Percentiles rank a stretch among this genome's conserved stretches.
These are phyloP conservation scores for Hypomyces perniciosus DNA, from an alignment of 2,329 filamentous ascomycete genomes.

Conservation along the genomic window DNA sequence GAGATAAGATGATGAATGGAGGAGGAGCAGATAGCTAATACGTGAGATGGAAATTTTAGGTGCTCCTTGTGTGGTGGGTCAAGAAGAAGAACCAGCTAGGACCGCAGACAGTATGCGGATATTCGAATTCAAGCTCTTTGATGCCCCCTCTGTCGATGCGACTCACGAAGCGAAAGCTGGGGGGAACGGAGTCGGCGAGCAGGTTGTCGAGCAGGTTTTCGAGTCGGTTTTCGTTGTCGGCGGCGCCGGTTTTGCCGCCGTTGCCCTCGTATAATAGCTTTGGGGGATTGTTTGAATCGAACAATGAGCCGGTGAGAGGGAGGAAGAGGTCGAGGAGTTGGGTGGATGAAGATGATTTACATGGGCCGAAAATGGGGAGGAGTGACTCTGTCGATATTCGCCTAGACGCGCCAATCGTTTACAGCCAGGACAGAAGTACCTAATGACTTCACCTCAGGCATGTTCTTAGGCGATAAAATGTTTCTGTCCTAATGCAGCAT, in stretches of 20 bases:
- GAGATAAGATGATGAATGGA: too few relatives aligned
- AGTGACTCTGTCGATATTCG: too few relatives aligned
- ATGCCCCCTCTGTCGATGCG: conserved; percentile 20
- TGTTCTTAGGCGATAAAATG: too few relatives aligned
- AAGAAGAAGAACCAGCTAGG: conserved; percentile 18
- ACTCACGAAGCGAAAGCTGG: conserved; percentile 26
- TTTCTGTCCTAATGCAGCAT: too few relatives aligned
- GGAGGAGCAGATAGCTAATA: too few relatives aligned
- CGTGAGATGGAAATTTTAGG: too few relatives aligned
- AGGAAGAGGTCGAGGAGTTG: conserved; percentile 30
- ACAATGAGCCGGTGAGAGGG: conserved; percentile 16
- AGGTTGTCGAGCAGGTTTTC: conserved; percentile 19
- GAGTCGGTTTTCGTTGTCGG: conserved; percentile 25
- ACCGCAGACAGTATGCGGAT: conserved; percentile 22
- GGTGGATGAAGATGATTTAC: conserved; percentile 44
- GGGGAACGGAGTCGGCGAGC: conserved; percentile 16
- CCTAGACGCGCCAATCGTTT: too few relatives aligned
- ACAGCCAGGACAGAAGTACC: too few relatives aligned
- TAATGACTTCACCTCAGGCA: too few relatives aligned
- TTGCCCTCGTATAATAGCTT: conserved; percentile 29
- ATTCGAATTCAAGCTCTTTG: not conserved
- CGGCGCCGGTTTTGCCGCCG: conserved; percentile 27
- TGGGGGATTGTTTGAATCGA: not conserved
- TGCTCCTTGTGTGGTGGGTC: conserved; percentile 36
- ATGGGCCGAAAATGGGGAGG: conserved; percentile 38